A percentile compares a stretch with the other conserved stretches of the same genome.
Evolutionary conservation across 2,329 filamentous ascomycete genomes (phyloP).

Genomic region (Helminthosporium solani): DNA sequence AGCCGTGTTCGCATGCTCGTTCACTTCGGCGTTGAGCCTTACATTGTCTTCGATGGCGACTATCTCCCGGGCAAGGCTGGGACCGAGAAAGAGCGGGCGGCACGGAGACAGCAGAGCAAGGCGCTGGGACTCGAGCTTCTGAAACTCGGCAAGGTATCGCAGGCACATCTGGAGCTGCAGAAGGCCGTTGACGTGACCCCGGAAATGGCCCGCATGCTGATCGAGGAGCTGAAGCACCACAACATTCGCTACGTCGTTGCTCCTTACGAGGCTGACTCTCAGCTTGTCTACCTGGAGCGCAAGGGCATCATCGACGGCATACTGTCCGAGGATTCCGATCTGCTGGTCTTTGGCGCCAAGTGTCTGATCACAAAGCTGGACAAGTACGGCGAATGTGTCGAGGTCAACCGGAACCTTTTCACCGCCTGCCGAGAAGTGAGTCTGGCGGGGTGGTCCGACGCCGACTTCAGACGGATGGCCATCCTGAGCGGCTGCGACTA

Average conservation of each 20-base stretch:
- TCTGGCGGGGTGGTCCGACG: slow-evolving; percentile 86
- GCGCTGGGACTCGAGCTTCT: slow-evolving; percentile 75
- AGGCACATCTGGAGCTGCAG: slow-evolving; percentile 84
- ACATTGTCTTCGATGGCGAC: slow-evolving; percentile 94
- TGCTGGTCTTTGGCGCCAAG: slow-evolving; percentile 92
- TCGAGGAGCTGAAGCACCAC: slow-evolving; percentile 83
- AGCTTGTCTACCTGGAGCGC: slow-evolving; percentile 89
- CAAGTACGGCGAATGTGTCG: slow-evolving; percentile 87
- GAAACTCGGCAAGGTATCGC: slow-evolving; percentile 74
- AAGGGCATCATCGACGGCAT: slow-evolving; percentile 83
- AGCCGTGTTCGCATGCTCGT: slow-evolving; percentile 89
- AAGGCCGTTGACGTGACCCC: slow-evolving; percentile 96
- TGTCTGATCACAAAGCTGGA: slow-evolving; percentile 90
- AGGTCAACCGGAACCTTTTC: slow-evolving; percentile 88
- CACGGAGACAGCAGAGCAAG: slow-evolving; percentile 74
- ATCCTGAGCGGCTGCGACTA: slow-evolving; percentile 98
- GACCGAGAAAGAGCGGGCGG: slow-evolving; percentile 77
- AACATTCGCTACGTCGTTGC: slow-evolving; percentile 87
- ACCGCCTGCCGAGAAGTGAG: slow-evolving; percentile 84
- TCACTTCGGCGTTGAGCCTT: slow-evolving; percentile 91
- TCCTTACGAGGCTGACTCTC: slow-evolving; percentile 96
- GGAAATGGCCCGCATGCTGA: slow-evolving; percentile 88
- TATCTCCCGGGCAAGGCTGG: slow-evolving; percentile 88
- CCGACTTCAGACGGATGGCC: slow-evolving; percentile 90
- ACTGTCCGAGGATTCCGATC: slow-evolving; percentile 92